Conservation (phyloP, 108 stramenopile species). For the Pseudonitzschia delicatissima region DNA sequence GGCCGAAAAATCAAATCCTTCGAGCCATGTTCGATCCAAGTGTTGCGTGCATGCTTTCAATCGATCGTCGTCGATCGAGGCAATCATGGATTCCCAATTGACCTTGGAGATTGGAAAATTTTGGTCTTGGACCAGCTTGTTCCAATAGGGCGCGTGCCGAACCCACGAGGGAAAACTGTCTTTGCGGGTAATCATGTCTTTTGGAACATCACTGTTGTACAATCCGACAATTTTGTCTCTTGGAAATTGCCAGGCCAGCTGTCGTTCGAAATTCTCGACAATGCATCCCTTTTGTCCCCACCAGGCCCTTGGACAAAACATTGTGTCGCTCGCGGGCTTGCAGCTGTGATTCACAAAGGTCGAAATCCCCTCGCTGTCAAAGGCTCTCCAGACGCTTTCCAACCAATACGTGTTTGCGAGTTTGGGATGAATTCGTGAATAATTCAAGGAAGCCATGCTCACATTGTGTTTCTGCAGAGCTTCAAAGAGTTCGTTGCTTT, state of each 20-base stretch:
- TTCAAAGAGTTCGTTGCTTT: conserved; percentile 1
- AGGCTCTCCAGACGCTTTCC: conserved; percentile 20
- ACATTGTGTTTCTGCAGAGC: not conserved
- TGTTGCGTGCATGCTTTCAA: not conserved
- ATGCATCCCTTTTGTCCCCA: conserved; percentile 13
- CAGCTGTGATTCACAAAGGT: conserved; percentile 15
- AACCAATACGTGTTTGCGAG: conserved; percentile 1
- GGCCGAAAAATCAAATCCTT: not conserved
- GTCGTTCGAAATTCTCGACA: conserved; percentile 17
- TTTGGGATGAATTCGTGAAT: not conserved
- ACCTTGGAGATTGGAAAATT: conserved; percentile 10
- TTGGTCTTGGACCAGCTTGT: not conserved
- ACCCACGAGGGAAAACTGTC: conserved; percentile 2
- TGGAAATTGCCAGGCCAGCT: not conserved
- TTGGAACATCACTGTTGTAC: conserved; percentile 4
- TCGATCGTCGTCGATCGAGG: conserved; percentile 1
- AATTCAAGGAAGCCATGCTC: conserved; percentile 5
- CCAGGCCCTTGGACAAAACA: not conserved
- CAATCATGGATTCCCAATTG: conserved; percentile 8
- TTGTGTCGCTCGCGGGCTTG: conserved; percentile 1
- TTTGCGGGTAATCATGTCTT: not conserved
- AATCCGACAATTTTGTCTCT: not conserved
- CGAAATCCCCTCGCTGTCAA: not conserved
- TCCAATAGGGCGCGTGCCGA: conserved; percentile 8
- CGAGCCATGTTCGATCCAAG: not conserved